Conservation (phyloP, 129 eudicot species). For the Centaurea solstitialis region DNA sequence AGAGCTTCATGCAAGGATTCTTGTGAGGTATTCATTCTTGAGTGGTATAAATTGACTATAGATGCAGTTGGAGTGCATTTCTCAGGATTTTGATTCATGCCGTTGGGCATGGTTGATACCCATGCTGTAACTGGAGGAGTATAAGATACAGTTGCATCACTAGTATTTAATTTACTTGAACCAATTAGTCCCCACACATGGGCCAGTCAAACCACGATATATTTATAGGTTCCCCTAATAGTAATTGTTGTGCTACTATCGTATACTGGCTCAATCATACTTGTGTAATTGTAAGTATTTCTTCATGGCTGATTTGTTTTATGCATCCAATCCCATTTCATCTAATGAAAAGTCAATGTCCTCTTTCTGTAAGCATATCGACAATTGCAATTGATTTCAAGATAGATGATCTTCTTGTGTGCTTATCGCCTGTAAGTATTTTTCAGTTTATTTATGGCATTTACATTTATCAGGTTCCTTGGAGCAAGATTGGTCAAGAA, state of each 20-base stretch:
- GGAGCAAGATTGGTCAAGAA: constrained; percentile 99
- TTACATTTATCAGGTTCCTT: constrained; percentile 69
- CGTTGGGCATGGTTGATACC: constrained; percentile 15
- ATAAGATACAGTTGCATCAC: not conserved
- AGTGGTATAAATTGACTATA: not conserved
- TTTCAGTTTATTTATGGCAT: constrained; percentile 8
- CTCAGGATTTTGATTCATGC: not conserved
- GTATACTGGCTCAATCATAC: not conserved
- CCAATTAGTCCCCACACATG: constrained; percentile 6
- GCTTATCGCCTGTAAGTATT: not conserved
- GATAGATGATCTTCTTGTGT: constrained; percentile 6
- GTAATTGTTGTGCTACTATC: not conserved
- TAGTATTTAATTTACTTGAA: constrained; percentile 1
- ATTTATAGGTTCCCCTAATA: not conserved
- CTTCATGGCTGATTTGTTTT: constrained; percentile 8
- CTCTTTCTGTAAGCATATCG: not conserved
- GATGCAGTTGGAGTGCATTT: constrained; percentile 3
- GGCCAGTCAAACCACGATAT: not conserved
- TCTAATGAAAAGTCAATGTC: not conserved
- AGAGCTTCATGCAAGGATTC: not conserved
- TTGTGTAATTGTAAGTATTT: not conserved
- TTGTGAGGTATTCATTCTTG: not conserved
- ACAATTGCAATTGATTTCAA: not conserved
- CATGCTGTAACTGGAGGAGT: not conserved
- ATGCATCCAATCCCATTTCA: not conserved